Base-by-base conservation (phyloP, 2,329 filamentous ascomycete genomes). In the Simplicillium aogashimaense region DNA sequence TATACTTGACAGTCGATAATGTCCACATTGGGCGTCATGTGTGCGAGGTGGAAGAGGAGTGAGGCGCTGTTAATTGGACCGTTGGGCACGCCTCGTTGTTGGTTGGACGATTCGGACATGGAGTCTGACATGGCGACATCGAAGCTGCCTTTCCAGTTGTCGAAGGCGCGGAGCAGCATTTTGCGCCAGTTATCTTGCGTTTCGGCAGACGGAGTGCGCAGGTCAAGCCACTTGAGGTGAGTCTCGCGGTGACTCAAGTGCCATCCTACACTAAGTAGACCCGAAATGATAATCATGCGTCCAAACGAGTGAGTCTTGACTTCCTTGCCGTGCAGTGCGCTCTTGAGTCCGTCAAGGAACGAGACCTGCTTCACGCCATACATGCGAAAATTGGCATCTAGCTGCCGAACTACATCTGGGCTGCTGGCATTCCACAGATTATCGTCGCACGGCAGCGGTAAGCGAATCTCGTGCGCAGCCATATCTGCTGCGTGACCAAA, bases 1-100 rank as follows among this genome's bases (percentile, higher is more conserved):
- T 87, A 94, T 35, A 94, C 86, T 58, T 94, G 87, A 53, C 86
- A 89, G 57, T 94, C 87, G 17, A 92, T 78, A 33, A 95, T 85
- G 52, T 94, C 86, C 32, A 89, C 83, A 54, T 94, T 85, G 54
- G 92, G 81, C 30, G 83, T 86, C 73, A 95, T 88, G 51, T 94
- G 87, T 0, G 87, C 86, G 13, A 95, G 67, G 47, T 90, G 86
- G 53, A 94, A 88, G 4, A 95, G 70, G 7, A 92, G 81, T 2
- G 82, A 83, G 8, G 85, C 78, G 38, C 81, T 85, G 53, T 92
- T 83, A 45, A 89, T 86, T 28, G 87, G 79, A 1, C 72, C 68
- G 39, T 69, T 76, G 1, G 65, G 55, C 39, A 81, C 76, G 17
- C 48, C 43, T 1, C 45, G 47, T 43, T 82, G 76, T 47, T 81